Conservation (phyloP, 208 protist species). For the Crithidia mellificae region DNA sequence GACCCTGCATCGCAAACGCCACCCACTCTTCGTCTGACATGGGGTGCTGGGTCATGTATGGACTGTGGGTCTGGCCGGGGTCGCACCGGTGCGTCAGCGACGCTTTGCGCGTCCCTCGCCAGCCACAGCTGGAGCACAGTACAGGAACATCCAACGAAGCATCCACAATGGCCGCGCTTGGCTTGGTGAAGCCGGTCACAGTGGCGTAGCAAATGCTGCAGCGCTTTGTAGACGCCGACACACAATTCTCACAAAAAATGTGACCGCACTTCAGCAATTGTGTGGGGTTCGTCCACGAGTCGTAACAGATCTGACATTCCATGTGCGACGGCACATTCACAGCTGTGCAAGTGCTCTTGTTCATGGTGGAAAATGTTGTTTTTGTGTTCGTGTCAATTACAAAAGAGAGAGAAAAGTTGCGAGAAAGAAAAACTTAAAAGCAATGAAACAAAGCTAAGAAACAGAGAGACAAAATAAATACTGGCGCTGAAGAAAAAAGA, state of each 20-base stretch:
- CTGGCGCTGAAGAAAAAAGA: too few relatives aligned
- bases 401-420: slow-evolving; percentile 20
- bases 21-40: slow-evolving; percentile 62
- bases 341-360: slow-evolving; percentile 56
- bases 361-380: slow-evolving; percentile 29
- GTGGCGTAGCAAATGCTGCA: slow-evolving; percentile 50
- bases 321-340: slow-evolving; percentile 43
- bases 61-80: slow-evolving; percentile 45
- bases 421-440: slow-evolving; percentile 1
- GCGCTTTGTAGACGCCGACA: slow-evolving; percentile 29
- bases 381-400: slow-evolving; percentile 1
- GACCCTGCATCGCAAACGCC: slow-evolving; percentile 27
- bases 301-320: slow-evolving; percentile 73
- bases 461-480: too few relatives aligned
- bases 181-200: slow-evolving; percentile 37
- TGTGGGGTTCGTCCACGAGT: slow-evolving; percentile 64
- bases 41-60: slow-evolving; percentile 45
- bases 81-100: slow-evolving; percentile 59
- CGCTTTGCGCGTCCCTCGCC: slow-evolving; percentile 59
- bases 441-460: too few relatives aligned
- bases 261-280: slow-evolving; percentile 72
- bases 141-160: slow-evolving; percentile 49
- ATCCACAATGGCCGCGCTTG: slow-evolving; percentile 34
- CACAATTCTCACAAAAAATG: slow-evolving; percentile 73
- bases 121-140: slow-evolving; percentile 75